phyloP scores from a whole-genome alignment of 345 rosid species.

The Rhodomyrtus tomentosa region DNA sequence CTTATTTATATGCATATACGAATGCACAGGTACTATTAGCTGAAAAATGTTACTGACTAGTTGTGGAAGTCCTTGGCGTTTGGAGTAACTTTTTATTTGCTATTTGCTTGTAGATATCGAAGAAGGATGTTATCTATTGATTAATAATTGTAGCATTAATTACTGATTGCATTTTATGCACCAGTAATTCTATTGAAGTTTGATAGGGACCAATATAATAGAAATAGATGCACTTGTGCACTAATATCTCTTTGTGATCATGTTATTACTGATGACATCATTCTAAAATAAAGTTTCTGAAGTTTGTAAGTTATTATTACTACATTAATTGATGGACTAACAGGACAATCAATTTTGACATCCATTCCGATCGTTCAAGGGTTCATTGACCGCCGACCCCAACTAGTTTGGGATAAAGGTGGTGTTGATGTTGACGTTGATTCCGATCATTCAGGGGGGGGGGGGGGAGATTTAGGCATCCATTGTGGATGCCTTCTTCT shows the following conservation, averaged over 20 bases:
- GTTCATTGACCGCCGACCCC: no score
- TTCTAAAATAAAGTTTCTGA: not conserved
- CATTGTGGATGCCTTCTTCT: no score
- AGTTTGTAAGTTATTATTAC: not conserved
- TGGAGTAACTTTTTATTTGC: not conserved
- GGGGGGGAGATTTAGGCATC: no score
- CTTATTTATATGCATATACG: not conserved
- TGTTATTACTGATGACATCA: not conserved
- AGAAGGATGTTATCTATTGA: not conserved
- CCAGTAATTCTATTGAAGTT: not conserved
- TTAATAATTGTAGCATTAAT: not conserved
- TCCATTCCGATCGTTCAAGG: not conserved
- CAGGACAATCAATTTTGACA: not conserved
- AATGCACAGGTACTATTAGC: not conserved
- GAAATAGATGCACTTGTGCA: not conserved
- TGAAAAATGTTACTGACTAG: not conserved
- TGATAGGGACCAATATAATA: not conserved
- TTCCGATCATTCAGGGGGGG: not conserved
- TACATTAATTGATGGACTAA: not conserved
- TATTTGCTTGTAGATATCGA: not conserved
- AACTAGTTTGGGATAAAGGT: no score
- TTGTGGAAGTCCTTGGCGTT: not conserved
- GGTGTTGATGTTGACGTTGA: no score
- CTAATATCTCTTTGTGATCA: not conserved
- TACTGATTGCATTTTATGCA: not conserved